Base-by-base conservation (phyloP, 2,329 filamentous ascomycete genomes). In the Claviceps purpurea region DNA sequence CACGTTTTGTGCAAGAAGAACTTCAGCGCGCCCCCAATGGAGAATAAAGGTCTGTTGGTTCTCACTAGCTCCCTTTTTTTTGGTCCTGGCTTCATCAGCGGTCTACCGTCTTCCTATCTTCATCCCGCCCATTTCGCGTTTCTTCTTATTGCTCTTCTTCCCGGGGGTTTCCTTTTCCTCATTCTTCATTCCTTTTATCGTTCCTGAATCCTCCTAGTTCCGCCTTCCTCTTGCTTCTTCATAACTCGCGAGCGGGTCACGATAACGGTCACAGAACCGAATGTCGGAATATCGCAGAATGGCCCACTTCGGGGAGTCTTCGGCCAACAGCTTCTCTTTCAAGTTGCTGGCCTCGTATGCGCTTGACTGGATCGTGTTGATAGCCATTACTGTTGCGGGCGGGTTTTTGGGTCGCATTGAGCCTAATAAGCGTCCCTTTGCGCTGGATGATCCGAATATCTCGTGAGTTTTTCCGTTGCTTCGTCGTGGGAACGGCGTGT, bases 341-440 rank as follows among this genome's bases (percentile, higher is more conserved):
- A 59, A 64, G 24, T 60, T 72, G 43, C 55, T 86, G 47, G 61
- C 79, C n/a, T 85, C 84, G 22, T 90, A 90, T 63, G 66, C 84
- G 50, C 68, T 87, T 53, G 87, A 90, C 69, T 91, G 87, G 87
- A 65, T 87, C 20, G 69, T 86, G 47, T 78, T 87, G 55, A 67
- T 85, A 46, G 72, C 65, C 47, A 75, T 81, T 38, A 80, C 74
- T 26, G 75, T 71, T 16, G 70, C 82, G 26, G 82, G 77, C 52
- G 76, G 69, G 50, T 74, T 73, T n/a, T 76, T 87, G 59, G 77
- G 77, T 50, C 71, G 67, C 49, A 70, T 83, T 50, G 70, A 74
- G 18, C 85, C 85, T 2, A 84, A 81, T 61, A 79, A 81, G 60
- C 76, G 82, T 42, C 81, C 84, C 0, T 91, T 93, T 67, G 84